A percentile compares a stretch with the other conserved stretches of the same genome.
Conservation (phyloP, 768 basidiomycete species). For the Gloeopeniophorella convolvens region DNA sequence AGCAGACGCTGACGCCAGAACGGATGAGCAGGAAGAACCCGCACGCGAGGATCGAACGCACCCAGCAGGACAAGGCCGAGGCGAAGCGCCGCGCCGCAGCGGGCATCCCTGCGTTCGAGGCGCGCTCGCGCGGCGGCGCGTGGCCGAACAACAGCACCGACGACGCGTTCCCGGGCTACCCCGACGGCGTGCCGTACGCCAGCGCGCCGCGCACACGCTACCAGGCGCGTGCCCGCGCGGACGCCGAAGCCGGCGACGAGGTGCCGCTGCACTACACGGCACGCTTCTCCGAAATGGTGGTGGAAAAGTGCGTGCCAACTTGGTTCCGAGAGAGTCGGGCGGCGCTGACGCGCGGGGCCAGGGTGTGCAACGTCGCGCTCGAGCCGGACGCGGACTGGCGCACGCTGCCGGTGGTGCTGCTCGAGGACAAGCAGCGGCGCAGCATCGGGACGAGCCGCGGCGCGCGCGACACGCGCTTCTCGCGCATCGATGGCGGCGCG, state of each 20-base stretch:
- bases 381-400: constrained; percentile 38
- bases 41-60: constrained; percentile 34
- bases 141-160: constrained; percentile 8
- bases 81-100: constrained; percentile 30
- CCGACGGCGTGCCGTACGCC: constrained; percentile 36
- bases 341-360: constrained; percentile 23
- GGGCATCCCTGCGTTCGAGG: constrained; percentile 43
- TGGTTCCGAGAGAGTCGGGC: not conserved
- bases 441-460: too few relatives aligned
- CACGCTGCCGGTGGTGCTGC: not conserved
- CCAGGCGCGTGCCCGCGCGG: constrained; percentile 35
- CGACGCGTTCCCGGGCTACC: constrained; percentile 39
- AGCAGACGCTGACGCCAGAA: not conserved
- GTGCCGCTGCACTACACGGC: constrained; percentile 55
- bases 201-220: constrained; percentile 38
- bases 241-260: constrained; percentile 23
- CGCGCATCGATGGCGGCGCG: constrained; percentile 44
- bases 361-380: constrained; percentile 52
- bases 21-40: constrained; percentile 35
- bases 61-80: constrained; percentile 30
- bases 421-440: not conserved
- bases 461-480: constrained; percentile 33
- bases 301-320: constrained; percentile 44
- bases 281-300: constrained; percentile 32
- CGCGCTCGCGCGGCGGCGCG: constrained; percentile 23